Evolutionary conservation across 306 rosid species (phyloP).

Genomic region (Trichosanthes truncata): DNA sequence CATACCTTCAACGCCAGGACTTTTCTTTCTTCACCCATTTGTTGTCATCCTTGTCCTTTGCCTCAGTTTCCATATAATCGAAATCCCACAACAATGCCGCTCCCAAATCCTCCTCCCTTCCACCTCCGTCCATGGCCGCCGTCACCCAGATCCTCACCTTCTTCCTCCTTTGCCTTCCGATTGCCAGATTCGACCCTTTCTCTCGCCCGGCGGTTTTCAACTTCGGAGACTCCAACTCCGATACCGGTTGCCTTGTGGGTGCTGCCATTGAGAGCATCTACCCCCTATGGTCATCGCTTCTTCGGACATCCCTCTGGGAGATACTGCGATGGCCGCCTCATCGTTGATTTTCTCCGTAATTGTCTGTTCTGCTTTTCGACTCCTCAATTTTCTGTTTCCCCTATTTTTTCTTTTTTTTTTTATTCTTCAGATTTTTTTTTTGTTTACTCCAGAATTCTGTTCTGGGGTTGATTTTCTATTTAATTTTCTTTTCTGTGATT

Average conservation of each 20-base stretch:
- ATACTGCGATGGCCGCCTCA: constrained; percentile 83
- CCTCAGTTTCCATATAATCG: not conserved
- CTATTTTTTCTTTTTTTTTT: not conserved
- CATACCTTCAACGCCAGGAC: not conserved
- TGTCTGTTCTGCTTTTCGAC: not conserved
- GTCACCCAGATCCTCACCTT: too few species aligned
- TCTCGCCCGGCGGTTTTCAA: too few species aligned
- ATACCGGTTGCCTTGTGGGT: constrained; percentile 59
- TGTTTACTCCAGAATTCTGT: too few species aligned
- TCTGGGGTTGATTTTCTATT: not conserved
- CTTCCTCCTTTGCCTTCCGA: too few species aligned
- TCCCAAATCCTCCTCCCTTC: not conserved
- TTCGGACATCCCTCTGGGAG: constrained; percentile 70
- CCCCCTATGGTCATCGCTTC: constrained; percentile 51
- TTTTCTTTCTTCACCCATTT: not conserved
- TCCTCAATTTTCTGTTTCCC: too few species aligned
- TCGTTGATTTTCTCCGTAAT: constrained; percentile 68
- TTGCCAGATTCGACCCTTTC: too few species aligned
- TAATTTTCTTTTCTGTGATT: too few species aligned
- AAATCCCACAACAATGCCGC: not conserved
- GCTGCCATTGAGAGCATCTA: constrained; percentile 52
- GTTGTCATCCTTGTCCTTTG: not conserved
- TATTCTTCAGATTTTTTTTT: not conserved
- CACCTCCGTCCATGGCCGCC: not conserved
- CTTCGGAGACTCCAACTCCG: too few species aligned